Evolutionary conservation across 345 rosid genomes (phyloP).

Genomic region (Citrus unshiu): DNA sequence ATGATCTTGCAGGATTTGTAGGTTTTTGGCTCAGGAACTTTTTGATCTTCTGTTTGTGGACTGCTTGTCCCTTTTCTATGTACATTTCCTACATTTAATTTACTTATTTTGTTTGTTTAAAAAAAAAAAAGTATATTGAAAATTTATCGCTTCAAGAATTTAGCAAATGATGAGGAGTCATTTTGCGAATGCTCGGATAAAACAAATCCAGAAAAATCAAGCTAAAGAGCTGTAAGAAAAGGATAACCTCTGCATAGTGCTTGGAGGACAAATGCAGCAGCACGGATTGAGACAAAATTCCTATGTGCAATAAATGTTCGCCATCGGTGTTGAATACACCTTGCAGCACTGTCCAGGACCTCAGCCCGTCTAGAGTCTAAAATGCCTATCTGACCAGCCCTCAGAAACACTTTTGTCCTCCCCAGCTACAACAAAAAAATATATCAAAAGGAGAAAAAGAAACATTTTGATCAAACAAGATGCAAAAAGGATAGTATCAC

Average conservation of each 20-base stretch:
- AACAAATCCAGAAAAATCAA: neutral
- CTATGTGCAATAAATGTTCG: conserved; percentile 58
- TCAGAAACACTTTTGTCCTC: conserved; percentile 87
- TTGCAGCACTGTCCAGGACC: conserved; percentile 83
- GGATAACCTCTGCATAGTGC: conserved; percentile 77
- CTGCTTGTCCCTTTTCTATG: no score
- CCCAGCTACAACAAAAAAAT: conserved; percentile 63
- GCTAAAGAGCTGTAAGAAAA: conserved; percentile 5
- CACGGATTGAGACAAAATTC: conserved; percentile 46
- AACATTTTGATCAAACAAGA: conserved; percentile 5
- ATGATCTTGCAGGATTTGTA: no score
- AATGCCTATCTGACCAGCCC: conserved; percentile 96
- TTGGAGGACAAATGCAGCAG: conserved; percentile 70
- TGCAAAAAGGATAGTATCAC: neutral
- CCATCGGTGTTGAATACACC: conserved; percentile 60
- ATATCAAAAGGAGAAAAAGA: conserved; percentile 9
- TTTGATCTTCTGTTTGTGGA: no score
- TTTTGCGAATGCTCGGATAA: neutral
- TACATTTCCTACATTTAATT: no score
- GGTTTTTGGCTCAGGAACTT: no score
- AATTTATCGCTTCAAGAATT: neutral
- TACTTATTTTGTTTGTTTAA: no score
- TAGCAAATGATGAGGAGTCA: neutral
- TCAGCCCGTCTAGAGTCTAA: conserved; percentile 80
- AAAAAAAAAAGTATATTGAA: neutral